Percentiles rank a stretch among this genome's conserved stretches.
Conservation (phyloP, 169 alveolate species). For the Babesia gibsoni region DNA sequence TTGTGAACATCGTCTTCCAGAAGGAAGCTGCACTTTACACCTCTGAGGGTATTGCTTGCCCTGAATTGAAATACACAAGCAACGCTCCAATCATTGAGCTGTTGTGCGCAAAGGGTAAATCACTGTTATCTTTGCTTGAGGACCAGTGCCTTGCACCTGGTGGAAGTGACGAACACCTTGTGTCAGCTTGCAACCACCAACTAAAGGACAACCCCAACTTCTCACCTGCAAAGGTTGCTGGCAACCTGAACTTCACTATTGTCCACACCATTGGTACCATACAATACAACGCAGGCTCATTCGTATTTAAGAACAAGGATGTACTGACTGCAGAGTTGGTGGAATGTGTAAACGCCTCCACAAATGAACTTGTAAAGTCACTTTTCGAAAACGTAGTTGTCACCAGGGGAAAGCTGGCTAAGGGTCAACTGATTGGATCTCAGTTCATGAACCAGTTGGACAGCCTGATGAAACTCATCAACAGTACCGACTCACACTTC, state of each 20-base stretch:
- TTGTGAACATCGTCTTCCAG: conserved; percentile 93
- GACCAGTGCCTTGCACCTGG: conserved; percentile 92
- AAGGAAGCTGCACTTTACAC: conserved; percentile 84
- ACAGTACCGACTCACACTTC: conserved; percentile 87
- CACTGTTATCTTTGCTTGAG: conserved; percentile 81
- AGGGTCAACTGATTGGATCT: conserved; percentile 88
- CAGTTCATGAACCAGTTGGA: conserved; percentile 85
- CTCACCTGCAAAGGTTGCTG: conserved; percentile 81
- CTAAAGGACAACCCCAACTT: conserved; percentile 66
- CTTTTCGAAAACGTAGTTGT: conserved; percentile 81
- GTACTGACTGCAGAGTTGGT: conserved; percentile 85
- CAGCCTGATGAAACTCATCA: conserved; percentile 82
- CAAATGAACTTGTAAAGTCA: conserved; percentile 71
- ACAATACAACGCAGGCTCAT: conserved; percentile 76
- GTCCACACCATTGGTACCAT: conserved; percentile 82
- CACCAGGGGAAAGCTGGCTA: conserved; percentile 85
- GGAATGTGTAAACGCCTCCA: conserved; percentile 78
- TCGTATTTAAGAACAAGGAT: conserved; percentile 82
- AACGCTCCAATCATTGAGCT: conserved; percentile 69
- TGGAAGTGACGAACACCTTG: conserved; percentile 85
- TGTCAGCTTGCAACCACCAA: conserved; percentile 71
- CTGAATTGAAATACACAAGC: conserved; percentile 79
- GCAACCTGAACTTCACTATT: conserved; percentile 78
- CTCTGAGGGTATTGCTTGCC: conserved; percentile 83
- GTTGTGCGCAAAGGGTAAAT: conserved; percentile 70